These are phyloP conservation scores for Plectosphaerella cucumerina DNA, from an alignment of 2,329 filamentous ascomycete species.

Conservation along the genomic window DNA sequence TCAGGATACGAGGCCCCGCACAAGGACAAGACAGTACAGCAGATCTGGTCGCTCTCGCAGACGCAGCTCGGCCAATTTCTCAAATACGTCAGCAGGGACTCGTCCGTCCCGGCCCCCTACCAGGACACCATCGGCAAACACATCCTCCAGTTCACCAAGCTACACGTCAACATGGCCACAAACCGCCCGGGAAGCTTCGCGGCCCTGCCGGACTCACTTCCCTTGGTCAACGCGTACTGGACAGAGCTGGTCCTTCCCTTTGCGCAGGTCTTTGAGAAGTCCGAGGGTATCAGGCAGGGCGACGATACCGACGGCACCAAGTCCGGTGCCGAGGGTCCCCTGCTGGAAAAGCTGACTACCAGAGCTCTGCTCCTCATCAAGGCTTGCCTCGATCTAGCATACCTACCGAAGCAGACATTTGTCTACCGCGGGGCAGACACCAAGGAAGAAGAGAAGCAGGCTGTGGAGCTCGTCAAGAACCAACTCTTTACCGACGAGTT, in stretches of 20 bases:
- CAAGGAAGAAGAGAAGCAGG: slow-evolving; percentile 70
- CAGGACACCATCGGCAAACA: slow-evolving; percentile 75
- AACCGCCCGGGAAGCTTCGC: slow-evolving; percentile 79
- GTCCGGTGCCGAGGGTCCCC: slow-evolving; percentile 45
- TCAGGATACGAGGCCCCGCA: slow-evolving; percentile 82
- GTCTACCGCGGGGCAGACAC: slow-evolving; percentile 72
- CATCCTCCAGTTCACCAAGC: slow-evolving; percentile 82
- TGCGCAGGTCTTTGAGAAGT: slow-evolving; percentile 67
- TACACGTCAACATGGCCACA: slow-evolving; percentile 83
- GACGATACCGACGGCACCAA: slow-evolving; percentile 40
- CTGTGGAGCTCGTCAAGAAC: slow-evolving; percentile 64
- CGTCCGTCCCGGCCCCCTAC: slow-evolving; percentile 47
- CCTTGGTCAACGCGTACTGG: slow-evolving; percentile 83
- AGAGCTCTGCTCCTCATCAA: slow-evolving; percentile 80
- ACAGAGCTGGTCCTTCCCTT: slow-evolving; percentile 66
- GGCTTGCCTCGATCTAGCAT: slow-evolving; percentile 80
- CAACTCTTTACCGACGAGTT: slow-evolving; percentile 74
- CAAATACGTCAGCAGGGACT: slow-evolving; percentile 53
- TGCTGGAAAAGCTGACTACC: slow-evolving; percentile 75
- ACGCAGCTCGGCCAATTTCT: slow-evolving; percentile 76
- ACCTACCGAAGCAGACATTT: slow-evolving; percentile 76
- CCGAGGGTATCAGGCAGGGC: slow-evolving; percentile 49
- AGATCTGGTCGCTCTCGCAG: slow-evolving; percentile 78
- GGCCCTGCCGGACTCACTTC: slow-evolving; percentile 72
- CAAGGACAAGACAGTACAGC: slow-evolving; percentile 67